A percentile compares a stretch with the other conserved stretches of the same genome.
Evolutionary conservation across 306 rosid species (phyloP).

Genomic region (Mucuna pruriens): DNA sequence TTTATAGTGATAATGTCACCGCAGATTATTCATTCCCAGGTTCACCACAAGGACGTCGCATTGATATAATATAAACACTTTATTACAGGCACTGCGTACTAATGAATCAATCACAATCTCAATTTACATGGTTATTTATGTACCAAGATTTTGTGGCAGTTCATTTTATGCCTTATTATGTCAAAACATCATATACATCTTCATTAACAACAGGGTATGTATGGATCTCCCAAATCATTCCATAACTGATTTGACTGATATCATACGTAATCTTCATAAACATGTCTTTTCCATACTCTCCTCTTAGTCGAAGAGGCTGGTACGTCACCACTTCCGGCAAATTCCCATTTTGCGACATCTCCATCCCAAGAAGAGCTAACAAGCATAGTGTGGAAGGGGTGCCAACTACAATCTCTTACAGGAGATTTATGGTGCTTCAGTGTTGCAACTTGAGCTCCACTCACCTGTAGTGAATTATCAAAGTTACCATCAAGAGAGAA

Average conservation of each 20-base stretch:
- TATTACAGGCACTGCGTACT: slow-evolving; percentile 1
- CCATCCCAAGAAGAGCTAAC: slow-evolving; percentile 99
- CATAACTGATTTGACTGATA: not conserved
- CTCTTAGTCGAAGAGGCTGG: slow-evolving; percentile 41
- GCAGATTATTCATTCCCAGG: no score
- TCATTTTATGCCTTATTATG: slow-evolving; percentile 22
- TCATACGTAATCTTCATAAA: slow-evolving; percentile 32
- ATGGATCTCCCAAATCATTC: slow-evolving; percentile 18
- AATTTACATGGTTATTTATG: slow-evolving; percentile 41
- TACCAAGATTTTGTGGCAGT: slow-evolving; percentile 37
- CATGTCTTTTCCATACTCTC: slow-evolving; percentile 50
- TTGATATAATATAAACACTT: not conserved
- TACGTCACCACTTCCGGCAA: slow-evolving; percentile 55
- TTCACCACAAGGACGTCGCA: slow-evolving; percentile 25
- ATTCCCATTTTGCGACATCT: slow-evolving; percentile 84
- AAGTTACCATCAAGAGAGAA: slow-evolving; percentile 20
- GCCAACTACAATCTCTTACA: slow-evolving; percentile 98
- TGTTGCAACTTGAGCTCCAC: slow-evolving; percentile 82
- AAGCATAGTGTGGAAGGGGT: slow-evolving; percentile 76
- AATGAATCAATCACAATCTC: slow-evolving; percentile 9
- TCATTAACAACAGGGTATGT: slow-evolving; percentile 8
- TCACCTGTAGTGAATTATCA: slow-evolving; percentile 56
- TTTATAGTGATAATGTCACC: no score
- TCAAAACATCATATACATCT: slow-evolving; percentile 23
- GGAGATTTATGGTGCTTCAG: slow-evolving; percentile 88